Conservation (phyloP, 805 yeast species). For the Nakazawaea wyomingensis region DNA sequence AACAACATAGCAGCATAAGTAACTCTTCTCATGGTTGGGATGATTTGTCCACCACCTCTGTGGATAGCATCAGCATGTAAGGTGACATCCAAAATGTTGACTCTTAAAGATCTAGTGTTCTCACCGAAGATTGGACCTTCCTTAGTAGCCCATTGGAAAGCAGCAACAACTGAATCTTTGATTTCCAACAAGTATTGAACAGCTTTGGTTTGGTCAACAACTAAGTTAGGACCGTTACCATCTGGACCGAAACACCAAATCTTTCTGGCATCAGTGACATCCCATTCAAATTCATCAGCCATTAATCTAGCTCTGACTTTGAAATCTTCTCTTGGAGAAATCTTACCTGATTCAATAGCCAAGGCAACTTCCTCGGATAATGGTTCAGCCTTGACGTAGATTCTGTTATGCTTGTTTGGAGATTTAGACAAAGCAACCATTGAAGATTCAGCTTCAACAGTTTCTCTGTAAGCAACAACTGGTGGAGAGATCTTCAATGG, state of each 20-base stretch:
- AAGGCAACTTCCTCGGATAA: conserved; percentile 85
- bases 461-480: conserved; percentile 98
- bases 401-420: conserved; percentile 99
- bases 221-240: conserved; percentile 97
- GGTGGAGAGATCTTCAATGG: conserved; percentile 98
- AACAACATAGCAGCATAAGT: conserved; percentile 97
- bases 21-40: conserved; percentile 99
- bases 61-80: conserved; percentile 99
- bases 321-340: conserved; percentile 95
- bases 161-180: conserved; percentile 99
- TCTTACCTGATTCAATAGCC: conserved; percentile 91
- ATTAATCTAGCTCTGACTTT: conserved; percentile 97
- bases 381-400: conserved; percentile 96
- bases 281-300: conserved; percentile 99
- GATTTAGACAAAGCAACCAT: conserved; percentile 97
- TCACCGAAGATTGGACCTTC: conserved; percentile 99
- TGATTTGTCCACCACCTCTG: conserved; percentile 99
- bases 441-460: conserved; percentile 89
- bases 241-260: conserved; percentile 99
- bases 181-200: conserved; percentile 98
- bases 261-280: conserved; percentile 99
- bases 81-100: conserved; percentile 98
- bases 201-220: conserved; percentile 99
- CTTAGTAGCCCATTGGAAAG: conserved; percentile 99
- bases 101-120: conserved; percentile 91